phyloP scores from a whole-genome alignment of 2,329 filamentous ascomycete species.

The Knoxdaviesia proteae region DNA sequence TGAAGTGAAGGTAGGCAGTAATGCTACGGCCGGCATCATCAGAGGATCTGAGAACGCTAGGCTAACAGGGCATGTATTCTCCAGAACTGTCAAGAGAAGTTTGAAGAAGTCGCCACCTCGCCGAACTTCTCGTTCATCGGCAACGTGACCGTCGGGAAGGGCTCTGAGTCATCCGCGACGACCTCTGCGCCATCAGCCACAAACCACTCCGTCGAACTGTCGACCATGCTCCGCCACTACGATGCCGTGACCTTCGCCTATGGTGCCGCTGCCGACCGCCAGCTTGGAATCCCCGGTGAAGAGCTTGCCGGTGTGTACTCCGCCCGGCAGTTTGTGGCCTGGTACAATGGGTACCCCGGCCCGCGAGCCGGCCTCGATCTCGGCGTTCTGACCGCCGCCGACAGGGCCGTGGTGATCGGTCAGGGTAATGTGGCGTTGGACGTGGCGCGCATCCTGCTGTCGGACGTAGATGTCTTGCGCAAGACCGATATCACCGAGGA shows the following conservation, averaged over 20 bases:
- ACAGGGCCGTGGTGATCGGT: constrained; percentile 74
- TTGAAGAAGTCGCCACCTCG: constrained; percentile 67
- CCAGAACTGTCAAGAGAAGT: constrained; percentile 87
- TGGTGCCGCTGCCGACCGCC: constrained; percentile 67
- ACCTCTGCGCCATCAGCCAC: not conserved
- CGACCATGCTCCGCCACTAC: constrained; percentile 58
- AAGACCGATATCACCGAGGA: constrained; percentile 79
- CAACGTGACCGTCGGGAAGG: constrained; percentile 58
- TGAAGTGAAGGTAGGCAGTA: constrained; percentile 63
- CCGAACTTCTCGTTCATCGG: constrained; percentile 78
- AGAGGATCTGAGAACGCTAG: not conserved
- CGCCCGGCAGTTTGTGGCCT: constrained; percentile 83
- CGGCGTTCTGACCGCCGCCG: constrained; percentile 44
- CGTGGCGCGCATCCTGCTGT: constrained; percentile 71
- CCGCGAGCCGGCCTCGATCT: constrained; percentile 46
- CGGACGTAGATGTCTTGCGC: constrained; percentile 48
- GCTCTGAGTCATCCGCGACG: constrained; percentile 11
- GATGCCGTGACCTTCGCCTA: constrained; percentile 86
- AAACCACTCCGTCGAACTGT: constrained; percentile 39
- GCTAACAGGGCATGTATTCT: not conserved
- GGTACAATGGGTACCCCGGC: constrained; percentile 93
- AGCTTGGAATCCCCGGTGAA: constrained; percentile 64
- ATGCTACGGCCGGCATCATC: not conserved
- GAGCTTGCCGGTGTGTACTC: constrained; percentile 57
- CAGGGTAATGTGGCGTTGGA: constrained; percentile 95